phyloP scores from a whole-genome alignment of 176 grass and related monocot species.

The Carex pumila region DNA sequence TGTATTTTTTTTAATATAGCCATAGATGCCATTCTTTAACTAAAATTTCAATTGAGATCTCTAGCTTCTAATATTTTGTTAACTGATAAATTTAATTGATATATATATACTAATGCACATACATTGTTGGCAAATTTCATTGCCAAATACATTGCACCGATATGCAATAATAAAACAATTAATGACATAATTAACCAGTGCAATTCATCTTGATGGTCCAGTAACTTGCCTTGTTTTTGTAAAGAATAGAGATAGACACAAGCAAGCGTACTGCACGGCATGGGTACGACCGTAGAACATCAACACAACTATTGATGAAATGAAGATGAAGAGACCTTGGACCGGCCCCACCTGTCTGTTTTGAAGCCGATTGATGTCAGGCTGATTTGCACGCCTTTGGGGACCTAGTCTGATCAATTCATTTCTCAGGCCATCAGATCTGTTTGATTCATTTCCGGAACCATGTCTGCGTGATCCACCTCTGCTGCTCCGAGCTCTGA shows the following conservation, averaged over 20 bases:
- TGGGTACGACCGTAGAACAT: neutral
- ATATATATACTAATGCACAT: neutral
- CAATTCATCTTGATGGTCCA: neutral
- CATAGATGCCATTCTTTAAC: neutral
- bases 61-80: neutral
- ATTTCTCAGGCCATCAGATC: neutral
- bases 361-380: neutral
- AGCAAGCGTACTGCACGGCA: constrained; percentile 1
- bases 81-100: neutral
- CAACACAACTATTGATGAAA: constrained; percentile 6
- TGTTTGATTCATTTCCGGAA: neutral
- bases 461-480: neutral
- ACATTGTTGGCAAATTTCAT: neutral
- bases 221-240: neutral
- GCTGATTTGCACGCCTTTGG: neutral
- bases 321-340: constrained; percentile 3
- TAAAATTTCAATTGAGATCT: neutral
- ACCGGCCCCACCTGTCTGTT: neutral
- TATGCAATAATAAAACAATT: neutral
- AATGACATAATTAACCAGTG: neutral
- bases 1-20: no score
- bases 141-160: neutral
- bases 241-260: neutral
- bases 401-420: neutral
- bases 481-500: neutral